A percentile compares a stretch with the other conserved stretches of the same genome.
Conservation (phyloP, 2,329 filamentous ascomycete species). For the Scedosporium aurantiacum region DNA sequence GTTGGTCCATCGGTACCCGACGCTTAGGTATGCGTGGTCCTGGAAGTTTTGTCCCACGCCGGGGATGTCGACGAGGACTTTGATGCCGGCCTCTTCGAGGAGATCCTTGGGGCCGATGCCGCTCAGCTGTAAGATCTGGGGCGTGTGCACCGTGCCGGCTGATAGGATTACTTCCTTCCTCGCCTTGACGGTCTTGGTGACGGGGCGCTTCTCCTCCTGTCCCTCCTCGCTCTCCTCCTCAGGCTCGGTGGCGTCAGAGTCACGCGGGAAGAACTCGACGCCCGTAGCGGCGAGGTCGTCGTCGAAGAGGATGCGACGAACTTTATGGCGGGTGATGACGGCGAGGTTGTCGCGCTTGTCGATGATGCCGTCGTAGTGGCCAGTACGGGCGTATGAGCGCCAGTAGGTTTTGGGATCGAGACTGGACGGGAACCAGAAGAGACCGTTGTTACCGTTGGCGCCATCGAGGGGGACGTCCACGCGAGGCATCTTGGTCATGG, state of each 20-base stretch:
- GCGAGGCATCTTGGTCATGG: conserved; percentile 16
- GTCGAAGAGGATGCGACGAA: conserved; percentile 26
- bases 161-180: conserved; percentile 26
- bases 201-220: conserved; percentile 7
- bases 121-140: conserved; percentile 30
- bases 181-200: conserved; percentile 13
- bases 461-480: conserved; percentile 16
- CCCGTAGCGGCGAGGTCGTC: conserved; percentile 19
- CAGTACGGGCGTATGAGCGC: conserved; percentile 17
- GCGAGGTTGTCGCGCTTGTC: conserved; percentile 11
- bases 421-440: conserved; percentile 17
- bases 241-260: conserved; percentile 8
- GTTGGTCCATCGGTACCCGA: conserved; percentile 11
- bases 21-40: conserved; percentile 21
- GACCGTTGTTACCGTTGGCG: conserved; percentile 15
- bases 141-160: conserved; percentile 25
- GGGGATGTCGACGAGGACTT: conserved; percentile 27
- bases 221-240: conserved; percentile 7
- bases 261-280: conserved; percentile 13
- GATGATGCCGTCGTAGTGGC: conserved; percentile 15
- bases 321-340: conserved; percentile 18
- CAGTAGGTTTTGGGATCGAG: conserved; percentile 13
- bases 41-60: conserved; percentile 33
- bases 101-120: conserved; percentile 28
- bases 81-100: conserved; percentile 23